phyloP scores from a whole-genome alignment of 2,329 filamentous ascomycete species.

The Calonectria pauciramosa region DNA sequence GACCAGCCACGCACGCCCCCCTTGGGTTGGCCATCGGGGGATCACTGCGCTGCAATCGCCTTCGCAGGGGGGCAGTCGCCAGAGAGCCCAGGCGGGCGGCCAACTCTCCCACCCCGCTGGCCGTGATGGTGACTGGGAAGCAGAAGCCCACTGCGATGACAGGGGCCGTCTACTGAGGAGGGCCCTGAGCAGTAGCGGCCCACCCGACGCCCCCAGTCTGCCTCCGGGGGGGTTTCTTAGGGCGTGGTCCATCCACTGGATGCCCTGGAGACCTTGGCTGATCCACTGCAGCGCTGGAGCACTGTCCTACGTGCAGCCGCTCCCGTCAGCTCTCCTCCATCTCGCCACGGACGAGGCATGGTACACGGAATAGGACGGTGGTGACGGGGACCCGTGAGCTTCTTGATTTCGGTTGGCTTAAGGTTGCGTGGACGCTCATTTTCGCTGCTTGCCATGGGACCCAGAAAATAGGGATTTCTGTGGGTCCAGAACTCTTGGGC shows the following conservation, averaged over 20 bases:
- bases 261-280: background rate
- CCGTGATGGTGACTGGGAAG: background rate
- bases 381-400: conserved; percentile 9
- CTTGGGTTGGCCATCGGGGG: background rate
- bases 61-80: conserved; percentile 2
- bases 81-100: conserved; percentile 14
- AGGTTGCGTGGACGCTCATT: conserved; percentile 23
- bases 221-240: background rate
- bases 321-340: background rate
- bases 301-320: background rate
- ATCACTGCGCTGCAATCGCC: conserved; percentile 4
- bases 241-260: background rate
- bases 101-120: conserved; percentile 13
- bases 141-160: conserved; percentile 1
- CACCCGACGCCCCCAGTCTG: background rate
- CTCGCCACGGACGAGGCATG: background rate
- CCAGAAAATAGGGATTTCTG: conserved; percentile 24
- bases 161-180: conserved; percentile 9
- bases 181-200: conserved; percentile 3
- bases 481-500: conserved; percentile 19
- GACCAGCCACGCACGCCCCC: conserved; percentile 9
- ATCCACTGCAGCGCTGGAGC: conserved; percentile 1
- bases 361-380: conserved; percentile 5
- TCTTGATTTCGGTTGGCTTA: conserved; percentile 26
- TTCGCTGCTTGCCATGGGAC: conserved; percentile 2